Conservation (phyloP, 495 filamentous ascomycete genomes). For the Podospora pseudoanserina region DNA sequence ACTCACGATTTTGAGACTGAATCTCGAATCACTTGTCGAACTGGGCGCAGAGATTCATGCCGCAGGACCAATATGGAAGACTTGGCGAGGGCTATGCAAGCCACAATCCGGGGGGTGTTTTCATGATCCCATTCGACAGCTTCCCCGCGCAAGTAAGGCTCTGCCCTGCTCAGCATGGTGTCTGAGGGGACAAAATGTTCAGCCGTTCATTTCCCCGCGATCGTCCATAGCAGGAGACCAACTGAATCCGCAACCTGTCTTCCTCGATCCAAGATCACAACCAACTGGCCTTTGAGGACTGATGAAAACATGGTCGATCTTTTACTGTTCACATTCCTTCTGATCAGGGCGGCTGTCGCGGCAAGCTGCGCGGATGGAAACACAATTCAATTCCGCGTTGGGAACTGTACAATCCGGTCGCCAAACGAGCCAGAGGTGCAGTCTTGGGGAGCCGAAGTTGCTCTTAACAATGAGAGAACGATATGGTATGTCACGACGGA, state of each 20-base stretch:
- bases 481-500: slow-evolving; percentile 5
- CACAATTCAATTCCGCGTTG: slow-evolving; percentile 13
- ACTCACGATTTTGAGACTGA: neutral
- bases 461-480: slow-evolving; percentile 3
- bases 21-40: neutral
- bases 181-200: neutral
- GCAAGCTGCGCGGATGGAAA: neutral
- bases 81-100: neutral
- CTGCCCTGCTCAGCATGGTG: neutral
- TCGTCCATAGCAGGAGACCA: neutral
- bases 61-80: neutral
- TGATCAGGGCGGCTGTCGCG: neutral
- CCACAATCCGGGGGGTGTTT: neutral
- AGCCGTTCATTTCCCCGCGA: neutral
- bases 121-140: neutral
- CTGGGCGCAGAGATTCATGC: neutral
- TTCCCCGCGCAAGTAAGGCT: neutral
- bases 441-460: slow-evolving; percentile 14
- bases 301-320: neutral
- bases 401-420: slow-evolving; percentile 12
- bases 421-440: slow-evolving; percentile 13
- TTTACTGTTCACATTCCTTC: neutral
- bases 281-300: too few species aligned
- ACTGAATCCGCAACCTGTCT: too few species aligned
- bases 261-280: too few species aligned